Percentiles rank a stretch among this genome's conserved stretches.
phyloP scores from a whole-genome alignment of 1,284 basidiomycete genomes.

The Sporisorium scitamineum region DNA sequence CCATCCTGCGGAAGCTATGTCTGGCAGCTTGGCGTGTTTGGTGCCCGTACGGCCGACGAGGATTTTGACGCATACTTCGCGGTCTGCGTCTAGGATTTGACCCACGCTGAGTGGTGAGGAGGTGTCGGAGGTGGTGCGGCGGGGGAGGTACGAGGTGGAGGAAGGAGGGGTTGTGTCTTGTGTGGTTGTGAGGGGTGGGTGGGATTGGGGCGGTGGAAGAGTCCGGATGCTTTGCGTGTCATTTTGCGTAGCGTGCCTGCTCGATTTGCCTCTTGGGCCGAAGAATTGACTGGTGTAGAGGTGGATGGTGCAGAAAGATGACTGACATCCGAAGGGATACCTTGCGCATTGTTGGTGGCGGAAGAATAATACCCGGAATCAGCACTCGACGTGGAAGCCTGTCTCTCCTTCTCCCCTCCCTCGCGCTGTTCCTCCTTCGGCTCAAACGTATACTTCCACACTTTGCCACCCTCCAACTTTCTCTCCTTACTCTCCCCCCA shows the following conservation, averaged over 20 bases:
- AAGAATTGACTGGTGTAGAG: too few relatives aligned
- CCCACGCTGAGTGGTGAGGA: constrained; percentile 14
- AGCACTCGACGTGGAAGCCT: constrained; percentile 26
- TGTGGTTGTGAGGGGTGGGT: neutral
- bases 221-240: constrained; percentile 22
- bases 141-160: constrained; percentile 26
- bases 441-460: constrained; percentile 40
- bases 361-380: constrained; percentile 44
- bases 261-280: too few relatives aligned
- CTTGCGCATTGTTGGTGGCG: neutral
- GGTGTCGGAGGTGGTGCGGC: too few relatives aligned
- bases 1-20: constrained; percentile 65
- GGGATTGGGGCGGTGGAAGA: constrained; percentile 6
- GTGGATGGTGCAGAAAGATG: neutral
- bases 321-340: neutral
- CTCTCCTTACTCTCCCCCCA: constrained; percentile 14
- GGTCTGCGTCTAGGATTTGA: constrained; percentile 62
- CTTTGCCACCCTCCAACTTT: neutral
- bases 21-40: constrained; percentile 65
- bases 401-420: constrained; percentile 16
- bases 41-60: constrained; percentile 64
- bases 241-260: constrained; percentile 5
- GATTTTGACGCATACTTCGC: constrained; percentile 66
- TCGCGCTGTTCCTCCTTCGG: constrained; percentile 10
- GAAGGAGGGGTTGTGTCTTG: constrained; percentile 31